Conservation (phyloP, 495 filamentous ascomycete species). For the Hyphodiscus hymeniophilus region DNA sequence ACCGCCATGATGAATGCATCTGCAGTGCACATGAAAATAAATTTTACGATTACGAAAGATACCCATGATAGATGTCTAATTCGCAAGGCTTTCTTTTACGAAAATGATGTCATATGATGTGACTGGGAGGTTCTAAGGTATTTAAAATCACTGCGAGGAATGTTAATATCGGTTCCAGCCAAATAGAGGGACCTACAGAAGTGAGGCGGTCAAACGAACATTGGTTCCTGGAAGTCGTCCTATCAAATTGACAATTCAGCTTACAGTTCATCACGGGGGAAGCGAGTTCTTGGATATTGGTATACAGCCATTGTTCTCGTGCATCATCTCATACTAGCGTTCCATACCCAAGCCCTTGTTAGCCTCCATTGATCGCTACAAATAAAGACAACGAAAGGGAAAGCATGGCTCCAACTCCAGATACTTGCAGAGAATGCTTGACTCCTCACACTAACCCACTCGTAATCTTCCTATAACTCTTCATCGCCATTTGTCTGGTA, state of each 20-base stretch:
- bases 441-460: neutral
- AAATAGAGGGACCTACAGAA: too few relatives aligned
- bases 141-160: too few relatives aligned
- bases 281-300: neutral
- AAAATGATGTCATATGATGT: too few relatives aligned
- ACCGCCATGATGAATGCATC: too few relatives aligned
- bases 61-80: too few relatives aligned
- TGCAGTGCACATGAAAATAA: too few relatives aligned
- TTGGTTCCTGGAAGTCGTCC: slow-evolving; percentile 4
- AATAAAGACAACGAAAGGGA: slow-evolving; percentile 7
- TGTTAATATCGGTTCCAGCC: too few relatives aligned
- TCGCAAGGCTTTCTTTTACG: too few relatives aligned
- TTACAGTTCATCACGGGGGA: slow-evolving; percentile 1
- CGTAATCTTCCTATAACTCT: slow-evolving; percentile 12
- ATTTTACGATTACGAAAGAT: too few relatives aligned
- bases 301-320: slow-evolving; percentile 1
- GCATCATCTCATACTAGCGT: slow-evolving; percentile 4
- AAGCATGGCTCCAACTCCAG: slow-evolving; percentile 16
- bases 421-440: slow-evolving; percentile 21
- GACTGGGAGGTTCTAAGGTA: too few relatives aligned
- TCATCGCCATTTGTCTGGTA: slow-evolving; percentile 73
- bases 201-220: too few relatives aligned
- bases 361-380: slow-evolving; percentile 19
- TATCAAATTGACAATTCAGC: slow-evolving; percentile 15
- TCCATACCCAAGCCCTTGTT: slow-evolving; percentile 11